These are phyloP conservation scores for Kwoniella sp. DNA, from an alignment of 768 basidiomycete genomes.

Conservation along the genomic window DNA sequence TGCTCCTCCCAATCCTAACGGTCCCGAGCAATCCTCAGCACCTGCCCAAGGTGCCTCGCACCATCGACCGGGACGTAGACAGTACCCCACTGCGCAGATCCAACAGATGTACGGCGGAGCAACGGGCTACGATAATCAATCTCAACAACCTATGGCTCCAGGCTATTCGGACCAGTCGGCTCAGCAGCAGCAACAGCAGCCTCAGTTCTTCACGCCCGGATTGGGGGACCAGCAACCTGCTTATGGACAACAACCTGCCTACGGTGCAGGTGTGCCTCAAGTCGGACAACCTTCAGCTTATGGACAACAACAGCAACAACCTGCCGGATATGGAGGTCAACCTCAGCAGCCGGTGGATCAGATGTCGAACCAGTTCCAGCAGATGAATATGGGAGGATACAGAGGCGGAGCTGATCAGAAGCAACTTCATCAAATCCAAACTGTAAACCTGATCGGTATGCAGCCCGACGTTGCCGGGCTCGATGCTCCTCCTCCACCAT, in stretches of 20 bases:
- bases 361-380: slow-evolving; percentile 79
- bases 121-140: slow-evolving; percentile 60
- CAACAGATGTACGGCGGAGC: slow-evolving; percentile 61
- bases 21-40: slow-evolving; percentile 1
- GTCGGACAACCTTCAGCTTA: slow-evolving; percentile 48
- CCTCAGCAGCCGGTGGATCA: slow-evolving; percentile 55
- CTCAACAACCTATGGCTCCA: slow-evolving; percentile 54
- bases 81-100: slow-evolving; percentile 89
- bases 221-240: slow-evolving; percentile 34
- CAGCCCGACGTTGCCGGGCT: slow-evolving; percentile 90
- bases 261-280: slow-evolving; percentile 34
- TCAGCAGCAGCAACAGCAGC: slow-evolving; percentile 12
- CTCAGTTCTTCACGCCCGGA: slow-evolving; percentile 53
- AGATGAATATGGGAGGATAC: slow-evolving; percentile 73
- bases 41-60: slow-evolving; percentile 56
- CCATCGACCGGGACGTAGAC: slow-evolving; percentile 70
- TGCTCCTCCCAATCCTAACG: too few species aligned
- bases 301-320: slow-evolving; percentile 52
- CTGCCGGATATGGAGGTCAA: neutral
- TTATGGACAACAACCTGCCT: slow-evolving; percentile 42
- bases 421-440: slow-evolving; percentile 68
- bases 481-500: slow-evolving; percentile 78
- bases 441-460: slow-evolving; percentile 87
- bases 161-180: slow-evolving; percentile 24
- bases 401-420: slow-evolving; percentile 25